Conservation (phyloP, 805 yeast species). For the Wickerhamiella nectarea region DNA sequence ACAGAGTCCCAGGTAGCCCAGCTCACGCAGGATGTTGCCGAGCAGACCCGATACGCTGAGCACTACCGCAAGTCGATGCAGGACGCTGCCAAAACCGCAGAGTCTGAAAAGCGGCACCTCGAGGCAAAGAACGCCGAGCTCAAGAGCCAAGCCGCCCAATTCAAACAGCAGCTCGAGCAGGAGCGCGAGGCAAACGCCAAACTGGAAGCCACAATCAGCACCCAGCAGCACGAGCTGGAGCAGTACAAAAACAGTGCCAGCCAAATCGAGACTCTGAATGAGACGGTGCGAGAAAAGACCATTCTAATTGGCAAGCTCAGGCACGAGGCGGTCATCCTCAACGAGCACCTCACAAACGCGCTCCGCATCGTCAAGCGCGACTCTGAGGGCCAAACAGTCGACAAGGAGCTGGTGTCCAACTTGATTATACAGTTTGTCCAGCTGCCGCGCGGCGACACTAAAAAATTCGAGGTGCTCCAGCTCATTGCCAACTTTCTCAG, state of each 20-base stretch:
- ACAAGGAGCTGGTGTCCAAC: conserved; percentile 78
- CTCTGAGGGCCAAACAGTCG: conserved; percentile 63
- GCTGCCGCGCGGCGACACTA: conserved; percentile 84
- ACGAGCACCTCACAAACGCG: conserved; percentile 93
- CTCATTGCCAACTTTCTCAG: conserved; percentile 67
- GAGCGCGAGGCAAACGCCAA: no score
- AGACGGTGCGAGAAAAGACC: conserved; percentile 49
- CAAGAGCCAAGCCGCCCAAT: conserved; percentile 14
- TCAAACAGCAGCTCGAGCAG: no score
- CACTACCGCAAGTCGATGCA: conserved; percentile 11
- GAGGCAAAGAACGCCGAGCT: conserved; percentile 21
- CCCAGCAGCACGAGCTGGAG: conserved; percentile 3
- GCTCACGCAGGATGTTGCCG: conserved; percentile 23
- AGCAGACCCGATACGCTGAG: conserved; percentile 21
- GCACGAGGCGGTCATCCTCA: conserved; percentile 84
- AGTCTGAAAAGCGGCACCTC: background rate
- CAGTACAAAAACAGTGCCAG: background rate
- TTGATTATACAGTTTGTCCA: conserved; percentile 71
- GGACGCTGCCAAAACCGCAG: background rate
- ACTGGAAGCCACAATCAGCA: conserved; percentile 1
- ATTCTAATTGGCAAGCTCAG: conserved; percentile 77
- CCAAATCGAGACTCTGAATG: conserved; percentile 31
- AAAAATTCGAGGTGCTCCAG: conserved; percentile 83
- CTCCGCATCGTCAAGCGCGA: conserved; percentile 68
- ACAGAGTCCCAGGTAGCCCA: conserved; percentile 19